Evolutionary conservation across 768 basidiomycete species (phyloP).

Genomic region (Gymnopilus junonius): DNA sequence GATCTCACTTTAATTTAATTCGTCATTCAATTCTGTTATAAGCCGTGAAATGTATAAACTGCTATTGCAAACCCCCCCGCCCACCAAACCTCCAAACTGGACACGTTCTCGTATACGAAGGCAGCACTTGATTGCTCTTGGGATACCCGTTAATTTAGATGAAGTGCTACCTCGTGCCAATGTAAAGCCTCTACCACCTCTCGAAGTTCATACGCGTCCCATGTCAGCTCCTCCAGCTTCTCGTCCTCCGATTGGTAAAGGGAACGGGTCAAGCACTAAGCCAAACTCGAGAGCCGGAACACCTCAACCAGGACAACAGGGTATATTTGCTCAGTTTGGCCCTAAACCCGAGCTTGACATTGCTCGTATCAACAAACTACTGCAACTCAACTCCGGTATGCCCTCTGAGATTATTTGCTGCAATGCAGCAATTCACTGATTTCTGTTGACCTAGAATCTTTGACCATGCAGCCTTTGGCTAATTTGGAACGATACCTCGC

Average conservation of each 20-base stretch:
- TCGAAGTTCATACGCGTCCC: conserved; percentile 84
- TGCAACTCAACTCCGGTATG: conserved; percentile 44
- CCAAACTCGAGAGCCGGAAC: conserved; percentile 59
- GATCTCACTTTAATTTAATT: conserved; percentile 9
- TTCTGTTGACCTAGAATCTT: conserved; percentile 51
- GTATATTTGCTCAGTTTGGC: conserved; percentile 58
- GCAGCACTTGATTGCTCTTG: conserved; percentile 89
- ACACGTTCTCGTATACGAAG: conserved; percentile 89
- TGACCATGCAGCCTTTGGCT: conserved; percentile 72
- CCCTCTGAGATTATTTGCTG: neutral
- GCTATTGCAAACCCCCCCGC: conserved; percentile 72
- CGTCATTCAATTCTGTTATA: conserved; percentile 1
- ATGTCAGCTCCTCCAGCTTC: conserved; percentile 78
- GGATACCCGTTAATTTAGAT: conserved; percentile 94
- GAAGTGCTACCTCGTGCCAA: conserved; percentile 79
- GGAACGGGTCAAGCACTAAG: conserved; percentile 34
- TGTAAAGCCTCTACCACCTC: conserved; percentile 71
- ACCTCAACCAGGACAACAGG: conserved; percentile 45
- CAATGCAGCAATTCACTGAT: neutral
- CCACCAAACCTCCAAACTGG: conserved; percentile 90
- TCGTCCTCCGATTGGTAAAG: conserved; percentile 43
- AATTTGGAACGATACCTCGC: conserved; percentile 69
- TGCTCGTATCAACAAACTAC: conserved; percentile 63
- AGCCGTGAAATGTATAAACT: conserved; percentile 83
- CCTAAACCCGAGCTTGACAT: conserved; percentile 77